phyloP scores from a whole-genome alignment of 2,329 filamentous ascomycete species.

The Hypoxylon sp. region DNA sequence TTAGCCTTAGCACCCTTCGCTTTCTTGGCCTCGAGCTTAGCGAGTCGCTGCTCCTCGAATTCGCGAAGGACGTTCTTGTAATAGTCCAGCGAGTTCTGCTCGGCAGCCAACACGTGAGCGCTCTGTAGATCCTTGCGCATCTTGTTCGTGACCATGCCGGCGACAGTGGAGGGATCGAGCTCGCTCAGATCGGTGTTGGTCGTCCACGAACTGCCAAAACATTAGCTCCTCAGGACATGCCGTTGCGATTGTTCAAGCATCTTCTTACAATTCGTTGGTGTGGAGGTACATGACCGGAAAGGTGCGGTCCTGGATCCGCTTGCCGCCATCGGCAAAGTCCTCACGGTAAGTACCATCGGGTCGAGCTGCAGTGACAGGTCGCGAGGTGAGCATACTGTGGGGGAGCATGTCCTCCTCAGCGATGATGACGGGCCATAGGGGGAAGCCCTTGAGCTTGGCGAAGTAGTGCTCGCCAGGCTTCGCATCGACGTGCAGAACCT shows the following conservation, averaged over 20 bases:
- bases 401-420: constrained; percentile 96
- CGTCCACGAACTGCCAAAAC: constrained; percentile 79
- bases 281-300: constrained; percentile 95
- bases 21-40: constrained; percentile 58
- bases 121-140: constrained; percentile 79
- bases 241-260: constrained; percentile 11
- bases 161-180: constrained; percentile 76
- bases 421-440: constrained; percentile 92
- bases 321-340: constrained; percentile 86
- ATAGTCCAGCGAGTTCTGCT: constrained; percentile 78
- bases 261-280: constrained; percentile 95
- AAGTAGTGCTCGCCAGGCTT: constrained; percentile 92
- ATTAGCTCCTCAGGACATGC: constrained; percentile 17
- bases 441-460: constrained; percentile 92
- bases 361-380: constrained; percentile 84
- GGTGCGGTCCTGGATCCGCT: constrained; percentile 82
- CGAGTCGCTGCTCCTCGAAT: constrained; percentile 70
- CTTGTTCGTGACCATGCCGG: constrained; percentile 74
- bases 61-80: constrained; percentile 83
- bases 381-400: constrained; percentile 73
- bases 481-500: constrained; percentile 76
- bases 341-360: constrained; percentile 87
- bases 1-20: constrained; percentile 42
- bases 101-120: constrained; percentile 81
- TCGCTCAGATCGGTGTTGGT: constrained; percentile 82